Base-by-base conservation (phyloP, 2,329 filamentous ascomycete species). In the Aspergillus proliferans region DNA sequence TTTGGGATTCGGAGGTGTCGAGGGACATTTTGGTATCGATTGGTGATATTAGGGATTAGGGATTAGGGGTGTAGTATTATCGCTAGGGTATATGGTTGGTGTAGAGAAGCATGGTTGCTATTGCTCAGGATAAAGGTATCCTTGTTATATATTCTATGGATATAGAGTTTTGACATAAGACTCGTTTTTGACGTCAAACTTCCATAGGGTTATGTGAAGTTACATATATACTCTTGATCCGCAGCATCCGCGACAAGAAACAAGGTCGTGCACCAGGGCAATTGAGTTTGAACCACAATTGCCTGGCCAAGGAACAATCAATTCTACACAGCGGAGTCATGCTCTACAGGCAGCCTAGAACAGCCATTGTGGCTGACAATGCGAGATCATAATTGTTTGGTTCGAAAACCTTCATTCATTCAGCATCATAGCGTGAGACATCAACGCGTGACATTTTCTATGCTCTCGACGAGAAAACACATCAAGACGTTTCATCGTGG, bases 401-500 rank as follows among this genome's bases (percentile, higher is more conserved):
- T 19, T 15, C 6, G 6, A 38, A 38, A 38, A 38, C n/a, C 34
- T 4, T 9, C 19, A 38, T 50, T 45, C 36, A 47, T 48, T 33
- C 47, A 50, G 24, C 33, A 26, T 36, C 44, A 14, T 34, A 46
- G 15, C 15, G 28, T 21, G 28, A 22, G 21, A 45, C 15, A 45
- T 45, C 28, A 39, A 19, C 26, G 18, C 19, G 24, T 46, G 15
- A 49, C 6, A 52, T 42, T 49, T 55, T 51, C 38, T 52, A 50
- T 45, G 43, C 42, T 22, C 30, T 48, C 45, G 39, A 52, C 48
- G 51, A 56, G 43, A 53, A 49, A 51, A 49, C 44, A 54, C 18
- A 47, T 41, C 52, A 55, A 58, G 53, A 52, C 54, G 49, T 52
- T 51, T 48, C 54, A 50, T 56, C 54, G 46, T 52, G 47, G 47